Evolutionary conservation across 192 early-diverging fungal species (phyloP), one percentile per base, ranked within the genome.

Genomic region (Backusella circina): DNA sequence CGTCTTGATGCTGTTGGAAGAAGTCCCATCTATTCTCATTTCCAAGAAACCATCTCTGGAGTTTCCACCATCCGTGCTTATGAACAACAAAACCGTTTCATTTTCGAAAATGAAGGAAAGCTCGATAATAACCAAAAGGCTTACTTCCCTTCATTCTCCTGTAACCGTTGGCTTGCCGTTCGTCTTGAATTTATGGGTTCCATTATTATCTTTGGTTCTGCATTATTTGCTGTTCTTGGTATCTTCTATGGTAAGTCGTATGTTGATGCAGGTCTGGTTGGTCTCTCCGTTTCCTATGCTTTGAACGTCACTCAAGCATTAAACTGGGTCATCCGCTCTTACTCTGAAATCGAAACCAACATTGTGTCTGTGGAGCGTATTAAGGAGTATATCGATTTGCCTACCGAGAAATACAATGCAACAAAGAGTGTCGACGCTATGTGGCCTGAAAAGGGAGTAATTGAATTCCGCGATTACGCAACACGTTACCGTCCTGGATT

Each of bases 291-390:
- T 15, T 88, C 88, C 4, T 95, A 94, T 73, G 84, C 94, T n/a
- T 79, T 92, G 2, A 85, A 86, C 32, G 87, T 95, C 38, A 95
- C 96, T 1, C 90, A 95, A 78, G 90, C 93, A 33, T 79, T 98
- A 32, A 94, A 95, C 78, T 96, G 93, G 96, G 89, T 93, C 81
- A 91, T 98, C 13, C 89, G 95, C n/a, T 91, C 93, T 70, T 93
- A 90, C 65, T 94, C 93, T 71, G 94, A 97, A 79, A 93, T 97
- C 47, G 95, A 96, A 67, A 87, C 84, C 57, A 84, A 88, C 30
- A 82, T 93, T 72, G 88, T 91, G 2, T 88, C 92, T 13, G 91
- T 94, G n/a, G 94, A 95, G 79, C 90, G 95, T 36, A 86, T 92
- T 68, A 88, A 90, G 37, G 96, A 97, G 83, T 97, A 96, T 75